Conservation (phyloP, 2,329 filamentous ascomycete genomes). For the Cladorrhinum sp. region DNA sequence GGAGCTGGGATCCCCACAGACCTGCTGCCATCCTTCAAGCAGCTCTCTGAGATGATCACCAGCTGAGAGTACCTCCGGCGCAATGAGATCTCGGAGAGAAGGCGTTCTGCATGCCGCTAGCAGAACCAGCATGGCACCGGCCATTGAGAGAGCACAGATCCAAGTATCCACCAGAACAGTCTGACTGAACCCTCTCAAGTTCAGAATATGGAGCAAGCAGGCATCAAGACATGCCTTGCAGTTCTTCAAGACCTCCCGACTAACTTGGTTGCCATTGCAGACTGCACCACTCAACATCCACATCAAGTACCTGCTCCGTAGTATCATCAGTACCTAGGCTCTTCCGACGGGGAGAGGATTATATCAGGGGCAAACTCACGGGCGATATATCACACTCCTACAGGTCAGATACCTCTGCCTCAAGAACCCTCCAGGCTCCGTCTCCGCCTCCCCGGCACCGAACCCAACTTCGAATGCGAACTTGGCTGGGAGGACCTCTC, state of each 20-base stretch:
- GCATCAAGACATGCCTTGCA: slow-evolving; percentile 47
- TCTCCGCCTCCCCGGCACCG: slow-evolving; percentile 29
- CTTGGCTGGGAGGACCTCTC: slow-evolving; percentile 42
- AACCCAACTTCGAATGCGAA: slow-evolving; percentile 41
- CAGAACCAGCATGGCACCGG: slow-evolving; percentile 47
- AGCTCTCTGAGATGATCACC: slow-evolving; percentile 41
- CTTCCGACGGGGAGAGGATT: background rate
- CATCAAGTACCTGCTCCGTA: slow-evolving; percentile 36
- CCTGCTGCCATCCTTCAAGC: slow-evolving; percentile 42
- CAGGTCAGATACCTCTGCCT: slow-evolving; percentile 51
- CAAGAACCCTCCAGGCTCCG: slow-evolving; percentile 46
- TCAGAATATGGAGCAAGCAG: slow-evolving; percentile 47
- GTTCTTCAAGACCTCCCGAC: slow-evolving; percentile 37
- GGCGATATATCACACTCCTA: slow-evolving; percentile 50
- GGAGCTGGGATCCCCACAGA: slow-evolving; percentile 38
- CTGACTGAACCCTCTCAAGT: slow-evolving; percentile 46
- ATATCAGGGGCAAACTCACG: slow-evolving; percentile 30
- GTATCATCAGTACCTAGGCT: background rate
- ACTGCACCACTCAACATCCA: slow-evolving; percentile 43
- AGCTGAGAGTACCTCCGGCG: slow-evolving; percentile 37
- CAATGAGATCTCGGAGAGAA: slow-evolving; percentile 37
- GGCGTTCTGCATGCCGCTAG: slow-evolving; percentile 44
- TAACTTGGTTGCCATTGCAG: slow-evolving; percentile 12
- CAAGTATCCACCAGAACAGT: slow-evolving; percentile 53
- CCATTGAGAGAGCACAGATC: slow-evolving; percentile 54